Evolutionary conservation across 345 rosid genomes (phyloP).

Genomic region (Dipteronia dyeriana): DNA sequence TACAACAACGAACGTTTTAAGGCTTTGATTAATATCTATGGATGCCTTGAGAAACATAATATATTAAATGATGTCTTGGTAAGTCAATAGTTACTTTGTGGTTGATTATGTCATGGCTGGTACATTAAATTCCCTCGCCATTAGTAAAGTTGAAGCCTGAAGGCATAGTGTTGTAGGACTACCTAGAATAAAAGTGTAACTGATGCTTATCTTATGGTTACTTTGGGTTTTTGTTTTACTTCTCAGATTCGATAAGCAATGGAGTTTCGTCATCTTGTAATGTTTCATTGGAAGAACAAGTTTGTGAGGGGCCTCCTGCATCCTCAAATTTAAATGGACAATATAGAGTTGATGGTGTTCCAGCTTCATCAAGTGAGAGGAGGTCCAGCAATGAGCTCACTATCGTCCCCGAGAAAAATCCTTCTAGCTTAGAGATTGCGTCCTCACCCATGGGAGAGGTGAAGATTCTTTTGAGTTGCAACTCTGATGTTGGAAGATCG

Average conservation of each 20-base stretch:
- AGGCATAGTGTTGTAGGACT: neutral
- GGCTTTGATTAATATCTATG: neutral
- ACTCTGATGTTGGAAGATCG: constrained; percentile 55
- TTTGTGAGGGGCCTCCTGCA: constrained; percentile 33
- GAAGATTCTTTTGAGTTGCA: constrained; percentile 73
- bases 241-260: constrained; percentile 34
- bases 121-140: neutral
- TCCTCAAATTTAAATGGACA: constrained; percentile 27
- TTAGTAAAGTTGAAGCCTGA: neutral
- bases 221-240: constrained; percentile 16
- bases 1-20: neutral
- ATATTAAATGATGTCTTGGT: neutral
- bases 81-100: neutral
- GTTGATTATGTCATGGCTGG: neutral
- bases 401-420: constrained; percentile 30
- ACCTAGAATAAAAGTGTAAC: neutral
- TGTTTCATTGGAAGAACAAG: constrained; percentile 26
- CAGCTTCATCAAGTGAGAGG: constrained; percentile 25
- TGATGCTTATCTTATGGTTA: constrained; percentile 4
- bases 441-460: constrained; percentile 81
- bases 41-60: neutral
- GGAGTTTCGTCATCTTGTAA: constrained; percentile 31
- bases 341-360: constrained; percentile 23
- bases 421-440: constrained; percentile 62
- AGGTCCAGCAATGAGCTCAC: constrained; percentile 27